Evolutionary conservation across 177 flowering plant genomes (phyloP).

Genomic region (Tripterygium wilfordii): DNA sequence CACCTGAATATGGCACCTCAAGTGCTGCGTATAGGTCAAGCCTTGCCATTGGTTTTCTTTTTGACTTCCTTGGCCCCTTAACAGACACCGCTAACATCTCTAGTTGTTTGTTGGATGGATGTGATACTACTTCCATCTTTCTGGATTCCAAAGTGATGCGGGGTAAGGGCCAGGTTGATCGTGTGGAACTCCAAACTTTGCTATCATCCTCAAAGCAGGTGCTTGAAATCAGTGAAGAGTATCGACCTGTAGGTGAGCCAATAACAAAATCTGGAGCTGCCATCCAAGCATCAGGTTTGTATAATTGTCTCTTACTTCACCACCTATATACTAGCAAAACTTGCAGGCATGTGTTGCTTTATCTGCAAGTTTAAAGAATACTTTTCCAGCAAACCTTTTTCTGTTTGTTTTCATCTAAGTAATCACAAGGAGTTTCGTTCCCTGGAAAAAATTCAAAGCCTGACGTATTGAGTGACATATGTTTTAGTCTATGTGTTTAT

Average conservation of each 20-base stretch:
- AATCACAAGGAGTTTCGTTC: no score
- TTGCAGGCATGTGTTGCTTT: no score
- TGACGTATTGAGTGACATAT: no score
- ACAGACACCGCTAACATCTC: constrained; percentile 13
- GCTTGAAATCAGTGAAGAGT: constrained; percentile 35
- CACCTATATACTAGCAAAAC: no score
- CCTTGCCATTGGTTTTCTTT: constrained; percentile 74
- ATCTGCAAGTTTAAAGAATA: no score
- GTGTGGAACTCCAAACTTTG: constrained; percentile 13
- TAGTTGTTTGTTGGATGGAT: constrained; percentile 15
- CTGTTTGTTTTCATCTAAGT: no score
- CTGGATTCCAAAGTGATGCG: constrained; percentile 1
- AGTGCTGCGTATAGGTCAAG: constrained; percentile 65
- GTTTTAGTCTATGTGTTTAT: no score
- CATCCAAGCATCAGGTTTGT: constrained; percentile 91
- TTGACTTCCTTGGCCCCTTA: constrained; percentile 53
- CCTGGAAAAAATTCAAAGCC: no score
- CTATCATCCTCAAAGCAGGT: constrained; percentile 61
- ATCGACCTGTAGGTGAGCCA: constrained; percentile 75
- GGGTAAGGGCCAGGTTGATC: constrained; percentile 6
- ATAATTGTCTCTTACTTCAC: not conserved
- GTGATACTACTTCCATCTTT: not conserved
- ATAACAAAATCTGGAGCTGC: constrained; percentile 62
- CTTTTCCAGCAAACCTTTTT: no score
- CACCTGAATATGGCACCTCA: constrained; percentile 58